phyloP scores from a whole-genome alignment of 1,284 basidiomycete genomes.

The Afroboletus lepidellus region DNA sequence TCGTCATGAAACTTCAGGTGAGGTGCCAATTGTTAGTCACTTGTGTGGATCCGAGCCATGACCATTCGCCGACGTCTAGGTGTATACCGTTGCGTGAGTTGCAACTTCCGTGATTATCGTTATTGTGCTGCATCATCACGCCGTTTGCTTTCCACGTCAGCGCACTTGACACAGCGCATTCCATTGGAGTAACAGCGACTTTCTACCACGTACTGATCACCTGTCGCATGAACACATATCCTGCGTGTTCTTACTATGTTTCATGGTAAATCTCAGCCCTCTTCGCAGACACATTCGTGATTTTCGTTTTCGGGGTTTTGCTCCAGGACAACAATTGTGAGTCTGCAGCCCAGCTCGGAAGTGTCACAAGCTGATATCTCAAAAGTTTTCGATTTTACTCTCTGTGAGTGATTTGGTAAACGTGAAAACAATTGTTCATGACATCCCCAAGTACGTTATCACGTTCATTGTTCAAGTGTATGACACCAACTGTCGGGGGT shows the following conservation, averaged over 20 bases:
- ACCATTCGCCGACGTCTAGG: neutral
- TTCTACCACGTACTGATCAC: neutral
- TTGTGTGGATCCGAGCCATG: too few species aligned
- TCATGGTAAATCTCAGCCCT: neutral
- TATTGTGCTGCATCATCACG: neutral
- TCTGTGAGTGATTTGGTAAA: neutral
- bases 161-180: constrained; percentile 2
- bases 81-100: constrained; percentile 5
- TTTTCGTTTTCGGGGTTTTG: neutral
- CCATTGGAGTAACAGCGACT: neutral
- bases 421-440: neutral
- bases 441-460: constrained; percentile 2
- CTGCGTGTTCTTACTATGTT: neutral
- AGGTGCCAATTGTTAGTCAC: neutral
- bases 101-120: neutral
- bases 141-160: neutral
- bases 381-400: neutral
- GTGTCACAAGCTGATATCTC: neutral
- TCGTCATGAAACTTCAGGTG: constrained; percentile 8
- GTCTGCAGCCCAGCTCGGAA: neutral
- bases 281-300: neutral
- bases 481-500: neutral
- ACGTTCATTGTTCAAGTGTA: constrained; percentile 15
- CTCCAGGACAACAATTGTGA: neutral
- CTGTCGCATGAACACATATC: neutral